These are phyloP conservation scores for Sporothrix protearum DNA, from an alignment of 2,329 filamentous ascomycete genomes.

Conservation along the genomic window DNA sequence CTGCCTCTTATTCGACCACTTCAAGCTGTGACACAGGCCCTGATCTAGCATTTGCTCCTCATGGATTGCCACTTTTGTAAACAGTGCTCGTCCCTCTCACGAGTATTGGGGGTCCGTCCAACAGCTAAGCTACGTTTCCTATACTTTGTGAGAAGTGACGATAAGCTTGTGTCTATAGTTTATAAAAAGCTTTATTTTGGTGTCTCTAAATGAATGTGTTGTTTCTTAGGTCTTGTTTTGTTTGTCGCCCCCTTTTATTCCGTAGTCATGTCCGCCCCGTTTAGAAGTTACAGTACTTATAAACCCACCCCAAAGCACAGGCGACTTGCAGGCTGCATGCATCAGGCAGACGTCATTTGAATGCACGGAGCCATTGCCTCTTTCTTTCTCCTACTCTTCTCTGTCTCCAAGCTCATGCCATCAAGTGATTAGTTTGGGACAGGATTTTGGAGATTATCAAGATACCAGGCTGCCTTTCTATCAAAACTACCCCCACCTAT, in stretches of 20 bases:
- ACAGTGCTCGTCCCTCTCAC: background rate
- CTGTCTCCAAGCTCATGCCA: background rate
- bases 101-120: background rate
- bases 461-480: background rate
- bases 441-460: background rate
- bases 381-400: background rate
- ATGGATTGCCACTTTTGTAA: background rate
- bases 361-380: background rate
- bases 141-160: background rate
- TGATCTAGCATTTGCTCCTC: background rate
- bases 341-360: constrained; percentile 4
- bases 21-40: background rate
- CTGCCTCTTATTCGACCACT: background rate
- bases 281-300: background rate
- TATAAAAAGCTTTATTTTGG: background rate
- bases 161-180: background rate
- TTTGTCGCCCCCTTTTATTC: background rate
- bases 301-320: background rate
- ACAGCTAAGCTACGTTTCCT: background rate
- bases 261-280: no score
- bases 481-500: background rate
- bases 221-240: background rate
- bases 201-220: background rate
- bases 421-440: background rate
- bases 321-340: background rate